Base-by-base conservation (phyloP, 805 yeast genomes). In the Candida piceae region DNA sequence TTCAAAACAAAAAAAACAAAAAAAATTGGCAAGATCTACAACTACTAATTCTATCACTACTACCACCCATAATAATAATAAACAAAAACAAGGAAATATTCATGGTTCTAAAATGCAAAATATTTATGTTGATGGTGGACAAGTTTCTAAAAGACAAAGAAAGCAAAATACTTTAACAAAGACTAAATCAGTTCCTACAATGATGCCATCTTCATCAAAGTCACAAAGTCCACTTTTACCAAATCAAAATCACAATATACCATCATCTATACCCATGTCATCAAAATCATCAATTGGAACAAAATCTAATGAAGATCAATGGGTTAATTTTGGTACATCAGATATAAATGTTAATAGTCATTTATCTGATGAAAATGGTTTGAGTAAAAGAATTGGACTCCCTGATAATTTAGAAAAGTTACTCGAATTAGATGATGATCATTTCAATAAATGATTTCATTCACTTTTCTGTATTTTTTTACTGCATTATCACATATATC, bases 1-100 rank as follows among this genome's bases (percentile, higher is more conserved):
- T 15, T 29, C 41, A 12, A 39, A 35, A 25, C 30, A 33, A 13
- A 34, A 27, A 20, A 42, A 40, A 26, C 41, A 44, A 25, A 42
- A 43, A 28, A 39, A 45, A 15, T 39, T 52, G 3, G 36, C 44
- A 3, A 40, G 51, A 13, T 39, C 55, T 18, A 38, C 38, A 16
- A 49, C 49, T 13, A 45, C 51, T 4, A 35, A 17, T 16, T 40
- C 46, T 7, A 38, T 46, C 4, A 11, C 32, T 3, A 33, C 16
- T 18, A 20, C 24, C 13, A 28, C 20, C 11, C 17, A 19, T 10
- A 11, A 6, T 27, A 15, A 5, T n/a, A 5, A 16, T 16, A 30
- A 35, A 15, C 39, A 30, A 16, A 25, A 8, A 7, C 12, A 17
- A 23, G 7, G 11, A 16, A 27, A 23, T 5, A 17, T 7, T 15